phyloP scores from a whole-genome alignment of 2,329 filamentous ascomycete species.

The Curvularia verruculosa region DNA sequence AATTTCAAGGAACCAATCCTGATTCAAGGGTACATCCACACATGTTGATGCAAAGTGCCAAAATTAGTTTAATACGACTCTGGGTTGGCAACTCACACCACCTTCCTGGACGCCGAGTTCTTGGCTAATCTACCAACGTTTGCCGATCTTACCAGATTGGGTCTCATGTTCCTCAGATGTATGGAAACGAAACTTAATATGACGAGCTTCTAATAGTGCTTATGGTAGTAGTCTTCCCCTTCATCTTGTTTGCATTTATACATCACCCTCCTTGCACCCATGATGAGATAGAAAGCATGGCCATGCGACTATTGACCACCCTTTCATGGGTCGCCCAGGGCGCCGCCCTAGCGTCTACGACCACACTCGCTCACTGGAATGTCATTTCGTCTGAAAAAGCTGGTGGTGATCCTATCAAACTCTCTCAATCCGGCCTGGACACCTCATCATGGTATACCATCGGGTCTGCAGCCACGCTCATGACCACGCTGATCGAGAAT shows the following conservation, averaged over 20 bases:
- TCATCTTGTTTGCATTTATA: neutral
- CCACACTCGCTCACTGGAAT: neutral
- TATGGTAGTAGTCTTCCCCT: neutral
- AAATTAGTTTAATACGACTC: neutral
- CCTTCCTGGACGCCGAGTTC: neutral
- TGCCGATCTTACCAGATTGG: neutral
- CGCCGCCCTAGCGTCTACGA: neutral
- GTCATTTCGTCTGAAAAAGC: conserved; percentile 24
- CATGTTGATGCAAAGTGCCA: neutral
- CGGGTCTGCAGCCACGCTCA: conserved; percentile 60
- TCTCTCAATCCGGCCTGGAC: conserved; percentile 43
- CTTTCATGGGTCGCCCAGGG: neutral
- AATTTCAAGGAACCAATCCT: neutral
- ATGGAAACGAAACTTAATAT: neutral
- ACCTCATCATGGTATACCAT: conserved; percentile 60
- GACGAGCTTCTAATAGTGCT: neutral
- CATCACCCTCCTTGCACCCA: neutral
- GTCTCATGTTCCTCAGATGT: neutral
- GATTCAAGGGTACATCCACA: neutral
- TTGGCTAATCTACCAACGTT: neutral
- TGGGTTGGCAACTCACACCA: neutral
- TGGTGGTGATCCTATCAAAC: conserved; percentile 17
- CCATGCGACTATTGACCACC: neutral
- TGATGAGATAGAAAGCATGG: neutral
- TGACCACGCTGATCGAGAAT: conserved; percentile 62